Conservation (phyloP, 148 eudicot genomes). For the Amaranthus hypochondriacus region DNA sequence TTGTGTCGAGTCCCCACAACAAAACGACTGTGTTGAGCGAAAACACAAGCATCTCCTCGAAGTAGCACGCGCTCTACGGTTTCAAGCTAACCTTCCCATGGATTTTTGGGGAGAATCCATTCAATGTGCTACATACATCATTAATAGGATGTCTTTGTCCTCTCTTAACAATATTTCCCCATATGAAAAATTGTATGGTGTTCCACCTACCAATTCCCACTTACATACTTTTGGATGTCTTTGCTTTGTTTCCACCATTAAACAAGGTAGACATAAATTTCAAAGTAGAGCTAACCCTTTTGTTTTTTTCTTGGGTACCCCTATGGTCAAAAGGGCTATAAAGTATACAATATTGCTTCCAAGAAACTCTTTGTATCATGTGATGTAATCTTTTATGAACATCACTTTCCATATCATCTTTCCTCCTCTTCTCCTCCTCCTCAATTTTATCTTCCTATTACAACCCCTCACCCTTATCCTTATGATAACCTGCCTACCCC, state of each 20-base stretch:
- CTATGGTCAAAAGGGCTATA: neutral
- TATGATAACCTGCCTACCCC: neutral
- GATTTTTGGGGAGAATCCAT: no score
- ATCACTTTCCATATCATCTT: neutral
- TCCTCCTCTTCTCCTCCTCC: neutral
- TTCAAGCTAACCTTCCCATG: no score
- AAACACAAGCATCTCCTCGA: no score
- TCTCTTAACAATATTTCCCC: neutral
- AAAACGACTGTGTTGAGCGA: no score
- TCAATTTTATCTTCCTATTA: neutral
- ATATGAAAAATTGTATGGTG: neutral
- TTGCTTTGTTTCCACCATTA: neutral
- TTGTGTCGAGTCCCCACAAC: no score
- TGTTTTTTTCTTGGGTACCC: neutral
- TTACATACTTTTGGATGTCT: neutral
- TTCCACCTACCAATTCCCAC: neutral
- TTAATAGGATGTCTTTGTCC: neutral
- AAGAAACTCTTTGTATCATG: neutral
- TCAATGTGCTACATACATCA: neutral
- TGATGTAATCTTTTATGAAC: neutral
- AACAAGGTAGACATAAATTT: neutral
- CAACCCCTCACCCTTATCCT: neutral
- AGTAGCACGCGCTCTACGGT: no score
- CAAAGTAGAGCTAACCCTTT: neutral
- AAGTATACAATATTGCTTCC: neutral